Percentiles rank a stretch among this genome's conserved stretches.
Conservation (phyloP, 345 rosid species). For the Gossypium bickii region DNA sequence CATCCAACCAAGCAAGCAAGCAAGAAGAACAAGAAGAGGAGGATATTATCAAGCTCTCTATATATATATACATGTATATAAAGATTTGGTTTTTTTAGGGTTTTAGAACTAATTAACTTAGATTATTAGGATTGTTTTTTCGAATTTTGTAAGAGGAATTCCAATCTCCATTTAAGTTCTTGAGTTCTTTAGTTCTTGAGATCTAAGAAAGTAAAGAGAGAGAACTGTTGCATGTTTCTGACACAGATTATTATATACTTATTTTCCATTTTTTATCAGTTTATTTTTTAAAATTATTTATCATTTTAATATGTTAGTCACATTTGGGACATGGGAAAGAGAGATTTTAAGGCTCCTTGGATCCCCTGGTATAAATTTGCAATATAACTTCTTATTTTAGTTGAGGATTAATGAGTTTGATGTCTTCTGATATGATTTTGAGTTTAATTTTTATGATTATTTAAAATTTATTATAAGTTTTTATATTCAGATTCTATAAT, state of each 20-base stretch:
- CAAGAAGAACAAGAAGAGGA: slow-evolving; percentile 22
- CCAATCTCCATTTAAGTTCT: slow-evolving; percentile 24
- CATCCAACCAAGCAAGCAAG: slow-evolving; percentile 31
- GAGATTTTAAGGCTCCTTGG: neutral
- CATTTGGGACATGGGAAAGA: slow-evolving; percentile 20
- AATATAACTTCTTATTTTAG: too few relatives aligned
- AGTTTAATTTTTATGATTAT: too few relatives aligned
- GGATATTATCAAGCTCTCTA: slow-evolving; percentile 16
- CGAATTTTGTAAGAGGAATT: neutral
- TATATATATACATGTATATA: slow-evolving; percentile 45
- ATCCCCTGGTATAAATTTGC: neutral
- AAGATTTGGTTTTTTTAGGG: slow-evolving; percentile 15
- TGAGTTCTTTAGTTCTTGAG: slow-evolving; percentile 17
- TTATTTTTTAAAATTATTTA: neutral
- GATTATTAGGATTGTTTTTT: slow-evolving; percentile 3
- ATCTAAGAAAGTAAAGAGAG: slow-evolving; percentile 24
- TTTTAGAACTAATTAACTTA: slow-evolving; percentile 2
- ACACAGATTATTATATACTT: slow-evolving; percentile 23
- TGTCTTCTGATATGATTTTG: too few relatives aligned
- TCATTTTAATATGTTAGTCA: neutral
- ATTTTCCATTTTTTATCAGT: neutral
- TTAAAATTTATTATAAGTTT: too few relatives aligned
- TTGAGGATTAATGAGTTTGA: too few relatives aligned
- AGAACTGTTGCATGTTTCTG: slow-evolving; percentile 45
- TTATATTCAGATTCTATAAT: too few relatives aligned